A percentile compares a stretch with the other conserved stretches of the same genome.
Evolutionary conservation across 495 filamentous ascomycete genomes (phyloP).

Genomic region (Haplographium delicatum): DNA sequence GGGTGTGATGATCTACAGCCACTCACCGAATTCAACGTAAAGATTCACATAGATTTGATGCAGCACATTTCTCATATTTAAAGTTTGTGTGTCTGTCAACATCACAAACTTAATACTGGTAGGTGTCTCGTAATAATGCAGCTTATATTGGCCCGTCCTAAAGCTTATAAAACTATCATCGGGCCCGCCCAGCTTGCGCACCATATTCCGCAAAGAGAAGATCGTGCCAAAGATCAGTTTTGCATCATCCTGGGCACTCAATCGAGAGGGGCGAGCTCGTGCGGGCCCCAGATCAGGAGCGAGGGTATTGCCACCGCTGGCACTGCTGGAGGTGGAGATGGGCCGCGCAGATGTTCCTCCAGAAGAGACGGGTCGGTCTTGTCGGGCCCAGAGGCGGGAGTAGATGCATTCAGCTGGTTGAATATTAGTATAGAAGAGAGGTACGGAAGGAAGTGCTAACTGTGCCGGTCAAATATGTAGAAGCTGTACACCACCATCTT

Average conservation of each 20-base stretch:
- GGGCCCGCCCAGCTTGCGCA: conserved; percentile 83
- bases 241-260: conserved; percentile 77
- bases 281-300: conserved; percentile 19
- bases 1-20: no score
- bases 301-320: conserved; percentile 11
- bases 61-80: conserved; percentile 85
- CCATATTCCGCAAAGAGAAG: conserved; percentile 95
- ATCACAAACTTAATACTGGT: conserved; percentile 95
- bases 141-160: conserved; percentile 89
- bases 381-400: conserved; percentile 64
- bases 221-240: conserved; percentile 96
- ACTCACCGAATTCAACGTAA: conserved; percentile 87
- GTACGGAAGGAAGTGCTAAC: conserved; percentile 42
- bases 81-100: conserved; percentile 84
- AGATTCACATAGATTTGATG: conserved; percentile 99
- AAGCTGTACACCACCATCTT: conserved; percentile 93
- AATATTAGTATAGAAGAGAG: conserved; percentile 8
- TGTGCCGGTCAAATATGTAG: conserved; percentile 98
- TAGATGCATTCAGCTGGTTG: conserved; percentile 93
- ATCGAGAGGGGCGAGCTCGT: conserved; percentile 33
- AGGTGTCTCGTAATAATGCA: conserved; percentile 98
- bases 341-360: conserved; percentile 10
- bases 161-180: conserved; percentile 91
- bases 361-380: conserved; percentile 18
- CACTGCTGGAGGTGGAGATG: conserved; percentile 19